Conservation (phyloP, 805 yeast species). For the Starmerella powellii region DNA sequence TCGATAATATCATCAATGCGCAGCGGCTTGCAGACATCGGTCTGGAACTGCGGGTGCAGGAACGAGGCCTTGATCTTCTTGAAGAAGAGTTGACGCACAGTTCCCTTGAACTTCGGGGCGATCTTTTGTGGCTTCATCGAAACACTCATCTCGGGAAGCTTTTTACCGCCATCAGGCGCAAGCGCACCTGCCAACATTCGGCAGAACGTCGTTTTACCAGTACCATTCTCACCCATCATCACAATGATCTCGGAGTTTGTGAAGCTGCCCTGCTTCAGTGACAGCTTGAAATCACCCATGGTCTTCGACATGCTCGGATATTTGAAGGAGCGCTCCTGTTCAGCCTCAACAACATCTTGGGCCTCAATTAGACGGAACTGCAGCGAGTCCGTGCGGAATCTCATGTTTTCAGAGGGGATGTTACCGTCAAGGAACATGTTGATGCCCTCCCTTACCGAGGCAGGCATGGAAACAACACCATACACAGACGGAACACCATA, state of each 20-base stretch:
- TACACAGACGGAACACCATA: conserved; percentile 98
- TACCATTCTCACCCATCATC: conserved; percentile 99
- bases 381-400: conserved; percentile 91
- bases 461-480: conserved; percentile 95
- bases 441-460: conserved; percentile 97
- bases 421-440: conserved; percentile 97
- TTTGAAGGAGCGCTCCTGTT: conserved; percentile 62
- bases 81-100: conserved; percentile 93
- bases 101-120: conserved; percentile 97
- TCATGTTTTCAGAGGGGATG: conserved; percentile 90
- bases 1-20: conserved; percentile 88
- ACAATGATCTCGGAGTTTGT: conserved; percentile 94
- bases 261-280: conserved; percentile 76
- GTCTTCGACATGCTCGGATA: conserved; percentile 83
- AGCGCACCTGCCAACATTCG: conserved; percentile 87
- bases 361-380: conserved; percentile 91
- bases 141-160: conserved; percentile 78
- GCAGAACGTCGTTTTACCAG: conserved; percentile 98
- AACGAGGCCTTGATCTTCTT: conserved; percentile 91
- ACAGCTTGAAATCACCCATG: conserved; percentile 88
- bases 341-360: conserved; percentile 58
- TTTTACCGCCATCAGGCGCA: conserved; percentile 68
- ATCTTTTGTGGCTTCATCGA: conserved; percentile 99
- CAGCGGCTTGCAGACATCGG: conserved; percentile 94
- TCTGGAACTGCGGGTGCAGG: conserved; percentile 93